These are phyloP conservation scores for Zasmidium cellare DNA, from an alignment of 2,329 filamentous ascomycete genomes.

Conservation along the genomic window DNA sequence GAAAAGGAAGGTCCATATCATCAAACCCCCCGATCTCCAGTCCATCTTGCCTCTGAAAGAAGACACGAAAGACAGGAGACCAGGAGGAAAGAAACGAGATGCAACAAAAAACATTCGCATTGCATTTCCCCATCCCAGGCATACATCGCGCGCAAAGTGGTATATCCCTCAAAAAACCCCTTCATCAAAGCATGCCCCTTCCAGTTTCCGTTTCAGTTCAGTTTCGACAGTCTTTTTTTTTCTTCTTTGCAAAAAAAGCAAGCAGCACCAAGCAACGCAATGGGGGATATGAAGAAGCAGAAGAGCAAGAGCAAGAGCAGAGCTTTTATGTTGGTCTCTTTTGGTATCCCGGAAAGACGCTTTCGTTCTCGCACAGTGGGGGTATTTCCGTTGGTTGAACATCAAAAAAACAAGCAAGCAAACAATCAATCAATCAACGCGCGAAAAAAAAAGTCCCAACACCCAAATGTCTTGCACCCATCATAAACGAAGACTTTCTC, in stretches of 20 bases:
- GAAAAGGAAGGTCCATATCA: not conserved
- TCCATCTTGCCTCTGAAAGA: too few species aligned
- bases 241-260: conserved; percentile 3
- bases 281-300: too few species aligned
- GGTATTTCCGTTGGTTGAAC: conserved; percentile 8
- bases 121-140: not conserved
- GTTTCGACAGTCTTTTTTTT: not conserved
- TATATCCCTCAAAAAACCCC: conserved; percentile 18
- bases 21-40: too few species aligned
- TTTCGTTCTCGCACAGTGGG: conserved; percentile 5
- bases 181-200: conserved; percentile 19
- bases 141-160: conserved; percentile 17
- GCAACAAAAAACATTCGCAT: not conserved
- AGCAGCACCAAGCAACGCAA: too few species aligned
- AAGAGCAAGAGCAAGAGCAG: not conserved
- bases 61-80: too few species aligned
- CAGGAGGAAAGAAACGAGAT: not conserved
- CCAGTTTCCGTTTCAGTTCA: conserved; percentile 8
- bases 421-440: too few species aligned
- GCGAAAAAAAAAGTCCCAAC: conserved; percentile 3
- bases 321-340: not conserved
- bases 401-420: conserved; percentile 13
- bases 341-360: not conserved
- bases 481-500: conserved; percentile 12
- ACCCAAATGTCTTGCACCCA: not conserved